Base-by-base conservation (phyloP, 1,139 yeast species). In the Yamadazyma kanchanaburiensis region DNA sequence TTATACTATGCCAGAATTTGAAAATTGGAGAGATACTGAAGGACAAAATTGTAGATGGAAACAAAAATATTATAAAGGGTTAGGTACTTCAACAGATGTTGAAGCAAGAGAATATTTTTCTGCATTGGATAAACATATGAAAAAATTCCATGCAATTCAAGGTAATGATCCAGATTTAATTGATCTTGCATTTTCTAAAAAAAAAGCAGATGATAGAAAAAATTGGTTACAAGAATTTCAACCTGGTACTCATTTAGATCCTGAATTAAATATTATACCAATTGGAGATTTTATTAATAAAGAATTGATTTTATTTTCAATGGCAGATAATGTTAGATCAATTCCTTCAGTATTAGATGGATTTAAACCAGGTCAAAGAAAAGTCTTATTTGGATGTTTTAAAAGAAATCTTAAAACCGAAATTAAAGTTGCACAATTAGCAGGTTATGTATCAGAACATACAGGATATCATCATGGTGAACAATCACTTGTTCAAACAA, bases 391-490 rank as follows among this genome's bases (percentile, higher is more conserved):
- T 56, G 96, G 94, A 33, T 83, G 91, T 51, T 85, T 89, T 58
- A 85, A 85, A 54, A 79, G 88, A 55, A 87, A 87, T 46, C 64
- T 87, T 43, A 74, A 62, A 32, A 64, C 70, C 24, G 96, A 91
- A 60, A 78, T 87, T 46, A 89, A 89, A 51, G 97, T 94, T 24
- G 87, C 94, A 6, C 95, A 85, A 53, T 71, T 94, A 42, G 94
- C 86, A 15, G 96, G 96, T 49, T 86, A 85, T 49, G 86, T 89
- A 21, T 76, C 91, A 18, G 95, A 84, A 54, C 80, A 83, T 38
- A 86, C 97, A 0, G 95, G 89, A 2, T 94, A 94, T 52, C 98
- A 94, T 51, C 98, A 94, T 54, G 98, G 97, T 60, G 97, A 91
- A 49, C 78, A 70, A 31, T 81, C 97, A 1, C 69, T 94, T 42